Base-by-base conservation (phyloP, 1,139 yeast species). In the Yamadazyma diospyri region DNA sequence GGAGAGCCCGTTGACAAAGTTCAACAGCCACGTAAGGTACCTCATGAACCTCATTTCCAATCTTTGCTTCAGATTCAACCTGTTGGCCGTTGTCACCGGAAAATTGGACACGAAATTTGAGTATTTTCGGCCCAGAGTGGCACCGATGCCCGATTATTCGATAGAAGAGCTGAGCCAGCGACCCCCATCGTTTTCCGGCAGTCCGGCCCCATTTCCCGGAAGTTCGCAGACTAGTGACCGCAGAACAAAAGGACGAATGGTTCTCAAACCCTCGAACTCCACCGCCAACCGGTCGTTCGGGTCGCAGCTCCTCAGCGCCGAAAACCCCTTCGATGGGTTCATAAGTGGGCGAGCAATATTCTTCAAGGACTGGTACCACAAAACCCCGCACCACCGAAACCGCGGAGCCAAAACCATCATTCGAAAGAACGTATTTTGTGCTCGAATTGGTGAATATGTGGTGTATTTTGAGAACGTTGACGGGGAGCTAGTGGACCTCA, bases 291-390 rank as follows among this genome's bases (percentile, higher is more conserved):
- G 20, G 16, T 13, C 31, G 6, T 20, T 11, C 4, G 25, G 25
- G 10, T 22, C 22, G 11, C 32, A 31, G 9, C 16, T 4, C n/a
- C 7, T 15, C 9, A 16, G 9, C 6, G 19, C 17, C 16, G 18
- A 28, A 21, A 20, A 22, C 27, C 36, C 16, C 13, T 29, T 50
- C 24, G 54, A 55, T 20, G 40, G 56, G 11, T 46, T 49, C 11
- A 40, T 62, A 15, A 48, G 57, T 1, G 45, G 57, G 3, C 46
- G 65, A 25, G 38, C 64, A 4, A 34, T 61, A 4, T 62, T 68
- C 35, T 64, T 55, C 45, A 53, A 51, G 25, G 72, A 64, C 38
- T 64, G 71, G 71, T 59, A 52, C 43, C 57, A 53, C 32, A 55
- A 55, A 26, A 16, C 27, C 3, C 30, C 27, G 6, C 27, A 23